These are phyloP conservation scores for Marchantia polymorpha DNA, from an alignment of 225 moss, liverwort and hornwort species.

Conservation along the genomic window DNA sequence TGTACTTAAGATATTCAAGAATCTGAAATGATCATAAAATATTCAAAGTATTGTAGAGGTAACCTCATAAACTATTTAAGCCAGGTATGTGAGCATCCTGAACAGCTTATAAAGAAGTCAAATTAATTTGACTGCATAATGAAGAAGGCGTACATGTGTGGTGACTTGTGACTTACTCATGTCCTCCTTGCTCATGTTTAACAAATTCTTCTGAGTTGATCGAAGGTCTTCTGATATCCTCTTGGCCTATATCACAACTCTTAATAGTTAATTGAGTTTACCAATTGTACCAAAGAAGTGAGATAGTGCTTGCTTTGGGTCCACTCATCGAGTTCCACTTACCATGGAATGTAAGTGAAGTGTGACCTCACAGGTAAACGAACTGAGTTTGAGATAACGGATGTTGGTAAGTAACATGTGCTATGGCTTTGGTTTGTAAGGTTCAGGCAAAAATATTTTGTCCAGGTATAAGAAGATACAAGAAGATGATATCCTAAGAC, in stretches of 20 bases:
- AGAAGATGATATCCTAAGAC: background rate
- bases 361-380: too few species aligned
- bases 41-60: too few species aligned
- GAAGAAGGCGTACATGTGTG: background rate
- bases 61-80: background rate
- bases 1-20: too few species aligned
- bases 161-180: conserved; percentile 7
- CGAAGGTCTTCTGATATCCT: conserved; percentile 16
- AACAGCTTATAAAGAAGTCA: too few species aligned
- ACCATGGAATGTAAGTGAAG: too few species aligned
- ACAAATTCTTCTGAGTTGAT: conserved; percentile 10
- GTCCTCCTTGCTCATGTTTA: conserved; percentile 14
- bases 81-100: background rate
- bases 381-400: too few species aligned
- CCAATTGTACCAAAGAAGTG: too few species aligned
- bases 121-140: background rate
- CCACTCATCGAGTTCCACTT: too few species aligned
- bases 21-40: too few species aligned
- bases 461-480: background rate
- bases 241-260: conserved; percentile 1
- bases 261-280: background rate
- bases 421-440: too few species aligned
- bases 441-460: too few species aligned
- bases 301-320: background rate
- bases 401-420: too few species aligned